Base-by-base conservation (phyloP, 2,329 filamentous ascomycete genomes). In the Myriosclerotinia scirpicola region DNA sequence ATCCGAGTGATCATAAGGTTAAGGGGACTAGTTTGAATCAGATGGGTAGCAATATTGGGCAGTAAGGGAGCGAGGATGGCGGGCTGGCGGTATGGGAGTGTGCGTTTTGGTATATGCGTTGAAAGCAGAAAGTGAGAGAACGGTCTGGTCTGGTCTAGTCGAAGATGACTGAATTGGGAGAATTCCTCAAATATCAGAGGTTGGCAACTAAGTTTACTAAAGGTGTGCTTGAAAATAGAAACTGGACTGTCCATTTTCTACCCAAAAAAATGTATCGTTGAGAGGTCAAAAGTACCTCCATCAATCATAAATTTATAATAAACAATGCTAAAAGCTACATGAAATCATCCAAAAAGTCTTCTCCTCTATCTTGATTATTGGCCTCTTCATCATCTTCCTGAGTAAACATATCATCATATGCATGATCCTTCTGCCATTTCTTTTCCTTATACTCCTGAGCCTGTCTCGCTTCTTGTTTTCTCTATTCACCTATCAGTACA, bases 381-480 rank as follows among this genome's bases (percentile, higher is more conserved):
- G 87, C 87, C 30, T 78, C 80, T 30, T 78, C 80, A 54, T 87
- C 87, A 81, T 96, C 84, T 73, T 90, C 90, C 67, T 97, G 91
- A 5, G 85, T 87, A 78, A 97, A 93, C 64, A 97, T 79, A 56
- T 97, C 93, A 76, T 98, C 95, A 78, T 99, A 99, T 2, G 93
- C 94, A 79, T 99, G 94, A n/a, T 97, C 93, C 80, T 95, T 95
- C 79, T 96, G 92, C 84, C 88, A 96, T 78, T 96, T 96, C 80
- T 94, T 86, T 79, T 96, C 90, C 78, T 92, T 90, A 71, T 92
- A 85, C 81, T 97, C 92, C 78, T 92, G 89, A 60, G 88, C 85
- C 56, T 93, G 77, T 48, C 82, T 81, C 0, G 86, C 87, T 74
- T 95, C 91, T 77, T 93, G 90, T 77, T 93, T 93, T 79, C 86